Conservation (phyloP, 306 rosid species). For the Trichosanthes cucumerina region DNA sequence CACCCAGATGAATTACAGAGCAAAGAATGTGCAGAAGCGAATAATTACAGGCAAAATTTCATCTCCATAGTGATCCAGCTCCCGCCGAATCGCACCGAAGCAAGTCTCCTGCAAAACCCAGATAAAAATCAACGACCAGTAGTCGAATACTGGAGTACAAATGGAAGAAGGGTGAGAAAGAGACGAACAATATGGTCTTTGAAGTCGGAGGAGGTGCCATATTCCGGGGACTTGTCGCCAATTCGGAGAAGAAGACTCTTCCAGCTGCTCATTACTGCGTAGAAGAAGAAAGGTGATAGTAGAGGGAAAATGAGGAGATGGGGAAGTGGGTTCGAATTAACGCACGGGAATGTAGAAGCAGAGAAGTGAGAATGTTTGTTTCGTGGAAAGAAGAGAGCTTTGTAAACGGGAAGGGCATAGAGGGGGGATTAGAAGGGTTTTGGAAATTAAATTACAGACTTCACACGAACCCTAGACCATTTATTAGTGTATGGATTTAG, state of each 20-base stretch:
- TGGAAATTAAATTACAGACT: not conserved
- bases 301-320: not conserved
- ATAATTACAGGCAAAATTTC: slow-evolving; percentile 46
- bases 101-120: slow-evolving; percentile 60
- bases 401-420: not conserved
- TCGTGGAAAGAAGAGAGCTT: not conserved
- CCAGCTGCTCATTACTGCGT: slow-evolving; percentile 55
- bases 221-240: slow-evolving; percentile 80
- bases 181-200: slow-evolving; percentile 82
- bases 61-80: slow-evolving; percentile 55
- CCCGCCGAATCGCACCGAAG: slow-evolving; percentile 71
- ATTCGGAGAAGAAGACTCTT: slow-evolving; percentile 77
- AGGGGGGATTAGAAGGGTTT: not conserved
- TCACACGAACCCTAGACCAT: not conserved
- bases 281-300: not conserved
- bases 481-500: no score
- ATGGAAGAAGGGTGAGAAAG: not conserved
- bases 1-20: not conserved
- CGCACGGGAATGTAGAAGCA: not conserved
- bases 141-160: not conserved
- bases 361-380: not conserved
- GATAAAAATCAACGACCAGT: slow-evolving; percentile 7
- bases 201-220: slow-evolving; percentile 64
- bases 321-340: not conserved
- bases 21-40: not conserved